These are phyloP conservation scores for Colletotrichum tropicicola DNA, from an alignment of 2,329 filamentous ascomycete species.

Conservation along the genomic window DNA sequence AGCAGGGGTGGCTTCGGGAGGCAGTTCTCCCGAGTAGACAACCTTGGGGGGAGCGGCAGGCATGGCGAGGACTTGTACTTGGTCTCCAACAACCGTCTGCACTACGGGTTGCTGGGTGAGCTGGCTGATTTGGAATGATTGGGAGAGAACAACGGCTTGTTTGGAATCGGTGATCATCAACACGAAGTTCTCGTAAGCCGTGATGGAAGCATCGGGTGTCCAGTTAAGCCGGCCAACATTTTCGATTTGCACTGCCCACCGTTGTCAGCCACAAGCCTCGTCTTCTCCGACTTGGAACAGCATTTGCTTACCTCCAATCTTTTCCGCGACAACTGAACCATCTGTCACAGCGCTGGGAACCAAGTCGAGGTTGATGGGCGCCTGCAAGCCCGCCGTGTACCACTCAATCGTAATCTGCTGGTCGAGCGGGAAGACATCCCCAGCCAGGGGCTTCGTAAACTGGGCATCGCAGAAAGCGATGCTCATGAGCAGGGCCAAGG, in stretches of 20 bases:
- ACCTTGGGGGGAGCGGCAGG: slow-evolving; percentile 13
- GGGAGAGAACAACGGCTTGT: slow-evolving; percentile 22
- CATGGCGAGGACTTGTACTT: background rate
- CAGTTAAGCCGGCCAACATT: slow-evolving; percentile 34
- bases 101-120: slow-evolving; percentile 19
- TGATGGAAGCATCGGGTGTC: slow-evolving; percentile 32
- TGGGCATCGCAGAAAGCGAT: slow-evolving; percentile 28
- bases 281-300: background rate
- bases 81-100: background rate
- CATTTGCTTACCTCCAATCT: slow-evolving; percentile 31
- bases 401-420: slow-evolving; percentile 32
- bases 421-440: slow-evolving; percentile 20
- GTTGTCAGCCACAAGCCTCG: background rate
- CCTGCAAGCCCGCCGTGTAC: slow-evolving; percentile 32
- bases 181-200: slow-evolving; percentile 33
- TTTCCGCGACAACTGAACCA: slow-evolving; percentile 32
- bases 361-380: slow-evolving; percentile 33
- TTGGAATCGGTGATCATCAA: slow-evolving; percentile 34
- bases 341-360: slow-evolving; percentile 31
- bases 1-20: slow-evolving; percentile 11
- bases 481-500: slow-evolving; percentile 19
- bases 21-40: slow-evolving; percentile 13
- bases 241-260: slow-evolving; percentile 29
- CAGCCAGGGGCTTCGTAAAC: slow-evolving; percentile 25
- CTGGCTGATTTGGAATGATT: slow-evolving; percentile 28